Percentiles rank a stretch among this genome's conserved stretches.
phyloP scores from a whole-genome alignment of 2,329 filamentous ascomycete genomes.

The Teratosphaeria epicoccoides region DNA sequence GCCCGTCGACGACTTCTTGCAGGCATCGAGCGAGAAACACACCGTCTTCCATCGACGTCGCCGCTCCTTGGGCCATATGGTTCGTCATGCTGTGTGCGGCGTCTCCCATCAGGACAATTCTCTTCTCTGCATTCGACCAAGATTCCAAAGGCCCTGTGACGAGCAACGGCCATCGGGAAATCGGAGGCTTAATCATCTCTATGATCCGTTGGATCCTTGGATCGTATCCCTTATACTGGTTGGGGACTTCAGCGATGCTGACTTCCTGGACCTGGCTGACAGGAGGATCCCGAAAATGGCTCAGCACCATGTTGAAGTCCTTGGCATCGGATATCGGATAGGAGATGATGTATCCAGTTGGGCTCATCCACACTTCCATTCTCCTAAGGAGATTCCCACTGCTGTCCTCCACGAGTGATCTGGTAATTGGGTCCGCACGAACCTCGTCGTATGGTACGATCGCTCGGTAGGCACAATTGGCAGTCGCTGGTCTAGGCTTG shows the following conservation, averaged over 20 bases:
- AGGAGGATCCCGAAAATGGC: slow-evolving; percentile 30
- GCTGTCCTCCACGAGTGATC: slow-evolving; percentile 17
- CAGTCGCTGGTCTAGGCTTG: slow-evolving; percentile 30
- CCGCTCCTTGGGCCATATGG: slow-evolving; percentile 36
- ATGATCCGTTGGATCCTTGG: slow-evolving; percentile 34
- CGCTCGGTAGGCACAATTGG: slow-evolving; percentile 37
- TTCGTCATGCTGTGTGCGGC: slow-evolving; percentile 35
- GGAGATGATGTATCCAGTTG: slow-evolving; percentile 34
- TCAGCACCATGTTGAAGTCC: slow-evolving; percentile 37
- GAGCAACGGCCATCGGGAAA: slow-evolving; percentile 35
- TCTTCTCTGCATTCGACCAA: slow-evolving; percentile 33
- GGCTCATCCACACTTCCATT: slow-evolving; percentile 38
- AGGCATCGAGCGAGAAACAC: slow-evolving; percentile 32
- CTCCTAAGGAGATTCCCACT: slow-evolving; percentile 29
- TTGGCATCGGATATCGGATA: slow-evolving; percentile 37
- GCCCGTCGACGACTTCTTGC: slow-evolving; percentile 25
- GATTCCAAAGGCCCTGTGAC: slow-evolving; percentile 32
- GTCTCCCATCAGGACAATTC: slow-evolving; percentile 36
- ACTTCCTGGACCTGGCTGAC: slow-evolving; percentile 29
- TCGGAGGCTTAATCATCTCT: slow-evolving; percentile 29
- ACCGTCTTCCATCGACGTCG: slow-evolving; percentile 37
- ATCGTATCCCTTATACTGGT: slow-evolving; percentile 36
- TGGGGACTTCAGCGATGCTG: slow-evolving; percentile 33
- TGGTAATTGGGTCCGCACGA: slow-evolving; percentile 31
- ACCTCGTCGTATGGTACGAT: slow-evolving; percentile 36